phyloP scores from a whole-genome alignment of 352 stramenopile genomes.

The Hyaloperonospora arabidopsidis region DNA sequence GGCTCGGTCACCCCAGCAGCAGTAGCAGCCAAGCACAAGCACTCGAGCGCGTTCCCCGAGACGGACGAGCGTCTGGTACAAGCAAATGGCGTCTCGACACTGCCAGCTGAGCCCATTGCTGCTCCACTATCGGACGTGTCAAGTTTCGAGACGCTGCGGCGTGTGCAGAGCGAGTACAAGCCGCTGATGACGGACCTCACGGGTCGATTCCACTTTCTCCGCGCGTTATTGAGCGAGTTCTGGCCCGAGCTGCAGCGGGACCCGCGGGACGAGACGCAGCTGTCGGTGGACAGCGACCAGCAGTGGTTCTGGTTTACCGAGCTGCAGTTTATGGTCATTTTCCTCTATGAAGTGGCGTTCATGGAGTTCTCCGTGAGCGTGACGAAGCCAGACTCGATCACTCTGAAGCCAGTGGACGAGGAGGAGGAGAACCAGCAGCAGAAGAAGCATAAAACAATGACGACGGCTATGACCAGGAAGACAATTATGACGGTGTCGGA shows the following conservation, averaged over 20 bases:
- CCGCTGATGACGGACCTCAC: conserved; percentile 25
- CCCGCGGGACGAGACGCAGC: conserved; percentile 28
- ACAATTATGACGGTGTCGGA: conserved; percentile 32
- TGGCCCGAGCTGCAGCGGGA: conserved; percentile 48
- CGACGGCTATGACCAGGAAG: neutral
- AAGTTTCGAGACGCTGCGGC: conserved; percentile 2
- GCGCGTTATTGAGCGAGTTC: conserved; percentile 66
- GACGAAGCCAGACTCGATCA: conserved; percentile 72
- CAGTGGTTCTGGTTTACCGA: conserved; percentile 82
- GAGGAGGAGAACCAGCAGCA: conserved; percentile 27
- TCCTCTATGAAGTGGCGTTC: conserved; percentile 80
- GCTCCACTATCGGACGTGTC: too few relatives aligned
- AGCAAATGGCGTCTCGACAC: too few relatives aligned
- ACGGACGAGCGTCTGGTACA: too few relatives aligned
- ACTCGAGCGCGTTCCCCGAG: too few relatives aligned
- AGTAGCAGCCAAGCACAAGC: too few relatives aligned
- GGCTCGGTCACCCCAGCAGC: too few relatives aligned
- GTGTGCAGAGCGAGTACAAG: conserved; percentile 23
- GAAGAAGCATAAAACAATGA: too few relatives aligned
- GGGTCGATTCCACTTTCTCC: conserved; percentile 45
- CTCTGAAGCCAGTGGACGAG: conserved; percentile 16
- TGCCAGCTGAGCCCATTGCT: too few relatives aligned
- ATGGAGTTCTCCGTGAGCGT: conserved; percentile 82
- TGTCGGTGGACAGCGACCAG: conserved; percentile 41
- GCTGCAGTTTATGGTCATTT: conserved; percentile 73